Conservation (phyloP, 345 rosid genomes). For the Noccaea caerulescens region DNA sequence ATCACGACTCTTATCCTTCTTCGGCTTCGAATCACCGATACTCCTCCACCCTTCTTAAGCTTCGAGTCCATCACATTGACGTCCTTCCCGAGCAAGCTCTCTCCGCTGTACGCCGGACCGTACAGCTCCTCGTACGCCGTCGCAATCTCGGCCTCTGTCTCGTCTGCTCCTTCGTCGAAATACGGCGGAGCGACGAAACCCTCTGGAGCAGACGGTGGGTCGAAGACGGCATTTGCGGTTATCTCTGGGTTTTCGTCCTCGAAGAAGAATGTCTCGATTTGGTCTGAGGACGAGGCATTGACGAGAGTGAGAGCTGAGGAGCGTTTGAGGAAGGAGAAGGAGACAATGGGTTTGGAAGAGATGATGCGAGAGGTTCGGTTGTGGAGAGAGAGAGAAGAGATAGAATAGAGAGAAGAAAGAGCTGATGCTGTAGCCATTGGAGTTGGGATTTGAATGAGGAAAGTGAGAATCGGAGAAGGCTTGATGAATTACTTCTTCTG, state of each 20-base stretch:
- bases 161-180: slow-evolving; percentile 76
- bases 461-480: slow-evolving; percentile 20
- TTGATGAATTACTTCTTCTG: slow-evolving; percentile 8
- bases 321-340: slow-evolving; percentile 40
- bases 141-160: slow-evolving; percentile 74
- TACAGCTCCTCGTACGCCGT: slow-evolving; percentile 76
- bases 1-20: slow-evolving; percentile 66
- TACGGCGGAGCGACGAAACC: slow-evolving; percentile 57
- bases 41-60: slow-evolving; percentile 52
- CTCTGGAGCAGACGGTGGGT: slow-evolving; percentile 69
- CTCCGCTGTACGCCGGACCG: slow-evolving; percentile 82
- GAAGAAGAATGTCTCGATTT: slow-evolving; percentile 58
- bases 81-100: slow-evolving; percentile 62
- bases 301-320: slow-evolving; percentile 33
- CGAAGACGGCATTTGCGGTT: slow-evolving; percentile 55
- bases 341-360: slow-evolving; percentile 35
- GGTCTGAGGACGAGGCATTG: slow-evolving; percentile 46
- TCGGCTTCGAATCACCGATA: slow-evolving; percentile 51
- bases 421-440: slow-evolving; percentile 49
- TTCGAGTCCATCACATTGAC: slow-evolving; percentile 69
- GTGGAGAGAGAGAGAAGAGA: slow-evolving; percentile 47
- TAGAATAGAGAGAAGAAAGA: slow-evolving; percentile 49
- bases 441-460: slow-evolving; percentile 30
- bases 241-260: slow-evolving; percentile 48
- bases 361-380: slow-evolving; percentile 36